phyloP scores from a whole-genome alignment of 2,329 filamentous ascomycete genomes.

The Calonectria honghensis region DNA sequence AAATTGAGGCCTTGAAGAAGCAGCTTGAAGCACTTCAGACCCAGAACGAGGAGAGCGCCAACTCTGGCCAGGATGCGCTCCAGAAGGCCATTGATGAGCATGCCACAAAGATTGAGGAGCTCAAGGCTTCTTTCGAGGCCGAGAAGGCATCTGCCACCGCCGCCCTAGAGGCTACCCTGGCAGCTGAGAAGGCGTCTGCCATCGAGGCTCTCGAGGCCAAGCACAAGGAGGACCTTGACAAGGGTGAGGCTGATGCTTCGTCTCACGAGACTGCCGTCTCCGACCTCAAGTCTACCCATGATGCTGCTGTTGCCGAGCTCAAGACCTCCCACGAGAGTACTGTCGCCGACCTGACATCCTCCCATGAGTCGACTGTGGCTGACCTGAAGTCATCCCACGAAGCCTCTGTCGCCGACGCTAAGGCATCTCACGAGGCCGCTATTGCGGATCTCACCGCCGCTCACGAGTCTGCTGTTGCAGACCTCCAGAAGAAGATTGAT shows the following conservation, averaged over 20 bases:
- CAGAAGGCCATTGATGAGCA: constrained; percentile 68
- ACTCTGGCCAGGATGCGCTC: constrained; percentile 58
- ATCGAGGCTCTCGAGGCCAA: constrained; percentile 72
- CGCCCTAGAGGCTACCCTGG: constrained; percentile 66
- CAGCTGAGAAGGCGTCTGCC: constrained; percentile 69
- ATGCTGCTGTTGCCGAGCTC: constrained; percentile 70
- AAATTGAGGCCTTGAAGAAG: constrained; percentile 69
- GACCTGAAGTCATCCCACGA: constrained; percentile 64
- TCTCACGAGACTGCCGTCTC: constrained; percentile 66
- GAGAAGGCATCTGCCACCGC: constrained; percentile 66
- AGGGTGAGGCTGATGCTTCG: constrained; percentile 65
- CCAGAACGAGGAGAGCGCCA: constrained; percentile 60
- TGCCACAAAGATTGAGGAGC: constrained; percentile 67
- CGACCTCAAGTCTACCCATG: constrained; percentile 61
- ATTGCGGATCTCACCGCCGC: constrained; percentile 70
- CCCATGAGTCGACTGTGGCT: constrained; percentile 66
- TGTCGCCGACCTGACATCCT: constrained; percentile 68
- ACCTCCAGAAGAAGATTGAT: constrained; percentile 74
- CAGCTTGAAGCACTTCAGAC: constrained; percentile 67
- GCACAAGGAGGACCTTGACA: constrained; percentile 70
- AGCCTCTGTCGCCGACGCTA: constrained; percentile 70
- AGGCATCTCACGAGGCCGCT: constrained; percentile 66
- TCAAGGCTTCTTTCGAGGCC: constrained; percentile 69
- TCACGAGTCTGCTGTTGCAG: constrained; percentile 68
- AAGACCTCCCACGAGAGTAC: constrained; percentile 66